phyloP scores from a whole-genome alignment of 116 monocot species.

The Papilionanthe hybrid region DNA sequence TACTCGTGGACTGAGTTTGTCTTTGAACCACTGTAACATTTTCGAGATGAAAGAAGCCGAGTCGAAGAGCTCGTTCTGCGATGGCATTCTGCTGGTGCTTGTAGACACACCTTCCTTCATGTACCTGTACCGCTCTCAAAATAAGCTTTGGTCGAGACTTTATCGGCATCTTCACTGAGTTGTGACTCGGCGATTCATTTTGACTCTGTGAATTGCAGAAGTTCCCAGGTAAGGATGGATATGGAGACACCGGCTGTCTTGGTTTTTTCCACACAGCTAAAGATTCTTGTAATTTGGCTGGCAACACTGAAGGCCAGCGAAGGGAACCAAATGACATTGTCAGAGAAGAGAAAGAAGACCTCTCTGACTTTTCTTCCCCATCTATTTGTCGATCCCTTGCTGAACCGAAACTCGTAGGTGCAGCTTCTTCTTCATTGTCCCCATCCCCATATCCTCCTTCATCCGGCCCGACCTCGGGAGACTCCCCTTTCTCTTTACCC shows the following conservation, averaged over 20 bases:
- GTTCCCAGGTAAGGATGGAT: background rate
- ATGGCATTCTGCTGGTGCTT: slow-evolving; percentile 9
- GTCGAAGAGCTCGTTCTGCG: slow-evolving; percentile 27
- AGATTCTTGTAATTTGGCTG: slow-evolving; percentile 24
- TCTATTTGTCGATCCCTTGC: slow-evolving; percentile 18
- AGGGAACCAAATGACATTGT: slow-evolving; percentile 42
- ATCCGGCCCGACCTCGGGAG: slow-evolving; percentile 9
- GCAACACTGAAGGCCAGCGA: slow-evolving; percentile 18
- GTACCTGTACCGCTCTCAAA: slow-evolving; percentile 11
- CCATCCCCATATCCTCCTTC: slow-evolving; percentile 34
- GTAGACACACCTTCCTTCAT: background rate
- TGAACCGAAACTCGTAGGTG: slow-evolving; percentile 64
- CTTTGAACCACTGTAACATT: background rate
- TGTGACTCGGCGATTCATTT: background rate
- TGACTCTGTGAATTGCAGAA: background rate
- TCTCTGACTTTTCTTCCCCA: slow-evolving; percentile 21
- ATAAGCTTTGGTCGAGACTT: background rate
- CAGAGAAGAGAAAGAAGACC: slow-evolving; percentile 64
- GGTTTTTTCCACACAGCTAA: slow-evolving; percentile 24
- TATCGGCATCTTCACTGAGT: slow-evolving; percentile 23
- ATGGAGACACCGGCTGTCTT: slow-evolving; percentile 4
- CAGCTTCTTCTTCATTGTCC: slow-evolving; percentile 52
- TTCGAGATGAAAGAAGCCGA: slow-evolving; percentile 25
- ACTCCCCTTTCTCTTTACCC: slow-evolving; percentile 18
- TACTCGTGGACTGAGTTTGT: background rate